Percentiles rank a stretch among this genome's conserved stretches.
phyloP scores from a whole-genome alignment of 495 filamentous ascomycete genomes.

The Aspergillus funiculosus region DNA sequence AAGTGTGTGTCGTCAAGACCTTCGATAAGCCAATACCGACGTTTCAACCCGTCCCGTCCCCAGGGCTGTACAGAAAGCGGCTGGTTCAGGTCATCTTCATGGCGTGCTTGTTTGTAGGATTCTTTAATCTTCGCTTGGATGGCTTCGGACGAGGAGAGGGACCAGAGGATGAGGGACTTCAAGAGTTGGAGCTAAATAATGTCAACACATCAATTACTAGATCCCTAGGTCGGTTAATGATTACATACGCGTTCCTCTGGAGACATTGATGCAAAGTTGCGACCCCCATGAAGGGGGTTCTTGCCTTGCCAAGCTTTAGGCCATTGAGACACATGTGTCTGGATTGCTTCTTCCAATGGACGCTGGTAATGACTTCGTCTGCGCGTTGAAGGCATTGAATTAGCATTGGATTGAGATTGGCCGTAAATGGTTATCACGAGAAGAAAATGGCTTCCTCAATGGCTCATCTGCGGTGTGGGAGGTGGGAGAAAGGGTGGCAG shows the following conservation, averaged over 20 bases:
- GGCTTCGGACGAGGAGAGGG: constrained; percentile 81
- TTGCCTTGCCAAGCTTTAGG: constrained; percentile 76
- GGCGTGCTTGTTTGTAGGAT: constrained; percentile 81
- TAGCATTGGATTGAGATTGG: not conserved
- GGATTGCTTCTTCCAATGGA: constrained; percentile 88
- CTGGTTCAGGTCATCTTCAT: constrained; percentile 90
- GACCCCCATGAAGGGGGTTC: constrained; percentile 74
- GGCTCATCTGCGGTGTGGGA: no score
- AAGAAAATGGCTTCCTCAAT: no score
- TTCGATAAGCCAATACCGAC: constrained; percentile 89
- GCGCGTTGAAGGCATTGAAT: constrained; percentile 9
- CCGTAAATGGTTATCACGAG: no score
- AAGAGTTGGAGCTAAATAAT: constrained; percentile 69
- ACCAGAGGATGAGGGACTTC: constrained; percentile 79
- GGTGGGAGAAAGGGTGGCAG: constrained; percentile 24
- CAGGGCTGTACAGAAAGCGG: constrained; percentile 90
- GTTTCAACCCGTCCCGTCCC: constrained; percentile 85
- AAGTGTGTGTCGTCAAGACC: constrained; percentile 92
- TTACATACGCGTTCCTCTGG: constrained; percentile 71
- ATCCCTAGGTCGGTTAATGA: constrained; percentile 7
- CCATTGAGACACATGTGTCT: constrained; percentile 83
- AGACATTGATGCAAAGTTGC: constrained; percentile 71
- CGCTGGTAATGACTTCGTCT: constrained; percentile 69
- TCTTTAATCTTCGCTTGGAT: constrained; percentile 75
- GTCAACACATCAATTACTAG: constrained; percentile 17